Conservation (phyloP, 306 rosid genomes). For the Castanea mollissima region DNA sequence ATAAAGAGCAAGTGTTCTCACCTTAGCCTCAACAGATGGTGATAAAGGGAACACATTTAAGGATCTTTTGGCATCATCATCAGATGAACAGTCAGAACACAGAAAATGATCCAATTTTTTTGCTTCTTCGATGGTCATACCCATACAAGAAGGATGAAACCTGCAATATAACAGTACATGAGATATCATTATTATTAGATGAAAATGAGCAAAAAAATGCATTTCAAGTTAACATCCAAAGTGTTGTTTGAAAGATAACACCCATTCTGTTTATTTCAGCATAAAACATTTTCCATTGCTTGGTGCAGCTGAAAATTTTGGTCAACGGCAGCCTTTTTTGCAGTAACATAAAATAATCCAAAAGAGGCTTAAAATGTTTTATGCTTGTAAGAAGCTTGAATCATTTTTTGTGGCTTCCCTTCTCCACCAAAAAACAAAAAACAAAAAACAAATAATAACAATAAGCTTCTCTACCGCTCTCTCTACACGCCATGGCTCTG, state of each 20-base stretch:
- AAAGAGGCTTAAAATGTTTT: too few species aligned
- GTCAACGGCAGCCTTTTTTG: too few species aligned
- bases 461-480: constrained; percentile 3
- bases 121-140: constrained; percentile 66
- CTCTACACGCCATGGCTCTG: constrained; percentile 18
- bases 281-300: too few species aligned
- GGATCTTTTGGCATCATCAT: constrained; percentile 54
- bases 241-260: neutral
- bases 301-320: too few species aligned
- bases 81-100: constrained; percentile 59
- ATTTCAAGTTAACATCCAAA: neutral
- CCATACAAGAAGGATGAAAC: constrained; percentile 73
- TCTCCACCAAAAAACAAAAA: too few species aligned
- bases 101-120: constrained; percentile 57
- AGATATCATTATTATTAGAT: neutral
- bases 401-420: too few species aligned
- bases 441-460: too few species aligned
- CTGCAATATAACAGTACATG: constrained; percentile 25
- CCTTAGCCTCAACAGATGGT: constrained; percentile 50
- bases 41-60: constrained; percentile 50
- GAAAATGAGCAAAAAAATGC: neutral
- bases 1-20: constrained; percentile 5
- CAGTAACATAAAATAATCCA: too few species aligned
- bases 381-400: too few species aligned
- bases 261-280: too few species aligned